Evolutionary conservation across 2,329 filamentous ascomycete species (phyloP).

Genomic region (Purpureocillium takamizusanense): DNA sequence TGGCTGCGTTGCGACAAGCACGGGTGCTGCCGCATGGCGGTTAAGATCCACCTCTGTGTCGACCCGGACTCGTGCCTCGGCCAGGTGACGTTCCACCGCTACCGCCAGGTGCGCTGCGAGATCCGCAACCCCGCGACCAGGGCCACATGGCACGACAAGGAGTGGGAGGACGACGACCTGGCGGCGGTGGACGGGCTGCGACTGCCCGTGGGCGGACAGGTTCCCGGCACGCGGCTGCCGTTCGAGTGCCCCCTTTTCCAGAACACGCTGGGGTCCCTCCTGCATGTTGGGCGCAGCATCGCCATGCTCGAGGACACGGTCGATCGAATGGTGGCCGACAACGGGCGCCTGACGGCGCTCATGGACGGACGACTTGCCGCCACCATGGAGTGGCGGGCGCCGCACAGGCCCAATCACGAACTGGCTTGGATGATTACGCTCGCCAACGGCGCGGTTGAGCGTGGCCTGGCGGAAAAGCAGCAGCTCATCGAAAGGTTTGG

Average conservation of each 20-base stretch:
- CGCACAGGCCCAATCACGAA: too few relatives aligned
- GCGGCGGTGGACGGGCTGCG: not conserved
- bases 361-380: too few relatives aligned
- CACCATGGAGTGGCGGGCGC: too few relatives aligned
- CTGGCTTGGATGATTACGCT: not conserved
- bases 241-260: not conserved
- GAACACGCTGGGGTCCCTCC: not conserved
- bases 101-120: constrained; percentile 7
- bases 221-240: not conserved
- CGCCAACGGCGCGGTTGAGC: not conserved
- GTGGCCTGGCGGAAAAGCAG: not conserved
- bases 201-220: not conserved
- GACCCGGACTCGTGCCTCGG: constrained; percentile 4
- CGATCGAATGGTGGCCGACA: not conserved
- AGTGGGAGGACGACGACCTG: not conserved
- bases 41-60: constrained; percentile 9
- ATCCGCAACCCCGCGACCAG: not conserved
- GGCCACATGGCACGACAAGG: not conserved
- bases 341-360: not conserved
- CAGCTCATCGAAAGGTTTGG: not conserved
- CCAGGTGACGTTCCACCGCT: constrained; percentile 8
- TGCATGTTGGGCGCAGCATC: not conserved
- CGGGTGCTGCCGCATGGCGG: constrained; percentile 15
- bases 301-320: not conserved
- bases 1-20: constrained; percentile 14